Percentiles rank a stretch among this genome's conserved stretches.
Conservation (phyloP, 176 grass and related monocot species). For the Melocanna baccifera region DNA sequence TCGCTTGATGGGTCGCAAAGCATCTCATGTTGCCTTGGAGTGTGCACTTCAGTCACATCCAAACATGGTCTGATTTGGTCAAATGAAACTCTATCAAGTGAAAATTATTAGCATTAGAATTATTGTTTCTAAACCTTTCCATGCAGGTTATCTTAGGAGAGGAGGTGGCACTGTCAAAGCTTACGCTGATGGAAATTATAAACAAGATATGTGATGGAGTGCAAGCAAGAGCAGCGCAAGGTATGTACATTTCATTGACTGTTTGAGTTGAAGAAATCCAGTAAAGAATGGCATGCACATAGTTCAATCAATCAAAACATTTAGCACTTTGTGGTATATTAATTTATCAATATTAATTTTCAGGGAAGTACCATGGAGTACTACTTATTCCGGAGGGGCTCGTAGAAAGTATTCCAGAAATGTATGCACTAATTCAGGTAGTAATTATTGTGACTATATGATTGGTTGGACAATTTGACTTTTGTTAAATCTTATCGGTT, state of each 20-base stretch:
- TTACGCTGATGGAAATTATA: constrained; percentile 61
- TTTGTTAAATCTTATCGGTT: not conserved
- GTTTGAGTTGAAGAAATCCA: not conserved
- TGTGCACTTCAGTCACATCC: constrained; percentile 77
- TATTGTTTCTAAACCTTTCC: not conserved
- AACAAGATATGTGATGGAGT: constrained; percentile 69
- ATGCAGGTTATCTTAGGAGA: constrained; percentile 64
- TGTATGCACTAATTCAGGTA: constrained; percentile 77
- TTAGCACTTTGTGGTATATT: not conserved
- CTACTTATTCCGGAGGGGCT: constrained; percentile 70
- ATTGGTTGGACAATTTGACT: not conserved
- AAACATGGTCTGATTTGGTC: constrained; percentile 60
- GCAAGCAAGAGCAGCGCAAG: constrained; percentile 67
- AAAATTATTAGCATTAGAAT: not conserved
- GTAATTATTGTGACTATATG: not conserved
- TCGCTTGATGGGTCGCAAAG: constrained; percentile 69
- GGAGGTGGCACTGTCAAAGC: constrained; percentile 70
- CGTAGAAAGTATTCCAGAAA: constrained; percentile 64
- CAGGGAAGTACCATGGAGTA: constrained; percentile 66
- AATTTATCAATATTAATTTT: constrained; percentile 19
- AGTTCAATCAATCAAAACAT: not conserved
- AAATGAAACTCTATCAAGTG: not conserved
- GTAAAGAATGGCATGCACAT: not conserved
- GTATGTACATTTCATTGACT: constrained; percentile 21
- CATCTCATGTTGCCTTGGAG: constrained; percentile 69